Base-by-base conservation (phyloP, 2,329 filamentous ascomycete species). In the Venturia effusa region DNA sequence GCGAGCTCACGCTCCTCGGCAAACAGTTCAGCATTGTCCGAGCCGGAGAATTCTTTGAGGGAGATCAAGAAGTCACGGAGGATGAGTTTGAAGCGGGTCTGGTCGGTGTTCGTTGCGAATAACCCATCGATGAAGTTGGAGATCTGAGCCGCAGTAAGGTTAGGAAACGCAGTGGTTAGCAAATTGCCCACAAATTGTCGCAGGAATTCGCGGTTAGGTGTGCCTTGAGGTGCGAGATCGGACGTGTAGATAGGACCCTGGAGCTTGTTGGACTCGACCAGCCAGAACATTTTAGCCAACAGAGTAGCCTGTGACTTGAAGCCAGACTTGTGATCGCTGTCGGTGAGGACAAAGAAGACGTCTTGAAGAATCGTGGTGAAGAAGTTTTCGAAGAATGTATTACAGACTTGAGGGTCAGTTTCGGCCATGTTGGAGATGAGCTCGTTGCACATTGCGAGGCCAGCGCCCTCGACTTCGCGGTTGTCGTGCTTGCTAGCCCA, bases 401-500 rank as follows among this genome's bases (percentile, higher is more conserved):
- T 95, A 67, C 92, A 90, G 0, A 92, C 97, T 71, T 88, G 82
- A 24, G 84, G 78, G 74, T 97, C 92, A 0, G 92, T 89, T 70
- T 97, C 93, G 10, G 93, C 91, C 80, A 99, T 96, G 78, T 99
- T 99, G 77, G 89, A 93, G 74, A 99, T 92, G 68, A 99, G 82
- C 78, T 99, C 94, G 69, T 96, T 85, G 75, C 93, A 97, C 94
- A 99, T 99, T 77, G 92, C 94, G 66, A 99, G 85, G 66, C 94
- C 94, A 45, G 94, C 95, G 69, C 90, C 91, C 77, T 99, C 94
- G 37, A 99, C 94, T 73, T 97, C 92, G 66, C 94, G 89, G 78
- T 99, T 99, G 79, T 99, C 94, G 77, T 99, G 94, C 81, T 99
- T 99, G 81, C 93, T 97, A n/a, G 95, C 94, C 95, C 94, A 99